Conservation (phyloP, 1,139 yeast species). For the Pichia sp. region DNA sequence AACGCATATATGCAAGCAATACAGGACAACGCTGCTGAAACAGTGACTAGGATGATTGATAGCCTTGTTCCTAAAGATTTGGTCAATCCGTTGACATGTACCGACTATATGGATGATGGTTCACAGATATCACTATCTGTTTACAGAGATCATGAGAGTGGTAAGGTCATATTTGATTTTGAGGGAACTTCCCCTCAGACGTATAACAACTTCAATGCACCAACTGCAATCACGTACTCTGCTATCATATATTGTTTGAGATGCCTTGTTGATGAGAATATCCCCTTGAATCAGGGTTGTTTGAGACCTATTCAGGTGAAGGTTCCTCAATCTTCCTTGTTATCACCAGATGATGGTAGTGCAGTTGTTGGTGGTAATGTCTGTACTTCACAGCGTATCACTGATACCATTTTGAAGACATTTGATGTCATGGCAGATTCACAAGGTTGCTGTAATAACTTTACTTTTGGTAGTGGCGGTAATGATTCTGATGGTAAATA, state of each 20-base stretch:
- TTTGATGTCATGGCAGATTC: conserved; percentile 39
- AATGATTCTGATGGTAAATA: conserved; percentile 24
- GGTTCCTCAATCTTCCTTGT: conserved; percentile 34
- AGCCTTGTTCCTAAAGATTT: conserved; percentile 27
- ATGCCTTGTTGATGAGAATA: conserved; percentile 37
- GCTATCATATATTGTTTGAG: conserved; percentile 39
- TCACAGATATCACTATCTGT: conserved; percentile 41
- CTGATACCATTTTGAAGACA: conserved; percentile 36
- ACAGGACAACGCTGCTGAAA: conserved; percentile 50
- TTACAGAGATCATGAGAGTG: conserved; percentile 31
- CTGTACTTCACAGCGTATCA: conserved; percentile 40
- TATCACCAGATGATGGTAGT: conserved; percentile 37
- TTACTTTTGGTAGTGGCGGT: conserved; percentile 41
- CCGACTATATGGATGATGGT: conserved; percentile 58
- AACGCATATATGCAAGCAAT: conserved; percentile 55
- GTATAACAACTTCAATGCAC: conserved; percentile 38
- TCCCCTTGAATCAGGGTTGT: conserved; percentile 42
- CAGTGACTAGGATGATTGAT: conserved; percentile 36
- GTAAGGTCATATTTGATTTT: conserved; percentile 47
- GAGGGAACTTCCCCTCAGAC: conserved; percentile 41
- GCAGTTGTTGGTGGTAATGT: conserved; percentile 46
- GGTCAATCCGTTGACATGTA: conserved; percentile 35
- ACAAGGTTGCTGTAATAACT: conserved; percentile 39
- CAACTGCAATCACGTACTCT: conserved; percentile 36
- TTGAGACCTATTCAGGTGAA: conserved; percentile 34